A percentile compares a stretch with the other conserved stretches of the same genome.
Evolutionary conservation across 108 stramenopile genomes (phyloP).

Genomic region (Stephanodiscus minutulus): DNA sequence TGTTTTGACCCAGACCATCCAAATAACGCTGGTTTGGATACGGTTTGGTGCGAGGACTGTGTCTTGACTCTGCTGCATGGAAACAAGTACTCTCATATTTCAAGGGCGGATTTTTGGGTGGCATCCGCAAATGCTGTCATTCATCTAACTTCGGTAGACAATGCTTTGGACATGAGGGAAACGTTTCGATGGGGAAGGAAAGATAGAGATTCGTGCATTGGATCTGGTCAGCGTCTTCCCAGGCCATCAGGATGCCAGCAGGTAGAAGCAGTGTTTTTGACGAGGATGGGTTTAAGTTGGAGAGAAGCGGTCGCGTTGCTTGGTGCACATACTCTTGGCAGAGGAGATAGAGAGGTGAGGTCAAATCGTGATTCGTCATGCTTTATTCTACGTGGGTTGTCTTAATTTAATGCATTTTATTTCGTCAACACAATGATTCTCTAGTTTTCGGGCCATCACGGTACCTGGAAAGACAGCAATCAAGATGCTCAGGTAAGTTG

Average conservation of each 20-base stretch:
- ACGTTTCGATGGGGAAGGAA: conserved; percentile 30
- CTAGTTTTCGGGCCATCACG: conserved; percentile 27
- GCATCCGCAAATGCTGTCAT: conserved; percentile 27
- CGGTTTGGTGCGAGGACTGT: conserved; percentile 23
- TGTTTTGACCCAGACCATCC: conserved; percentile 19
- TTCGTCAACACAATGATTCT: not conserved
- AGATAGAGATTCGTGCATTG: conserved; percentile 13
- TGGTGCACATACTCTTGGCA: conserved; percentile 32
- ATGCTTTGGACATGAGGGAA: conserved; percentile 11
- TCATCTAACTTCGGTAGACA: conserved; percentile 10
- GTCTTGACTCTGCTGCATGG: conserved; percentile 13
- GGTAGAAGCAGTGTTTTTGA: conserved; percentile 22
- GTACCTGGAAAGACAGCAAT: conserved; percentile 14
- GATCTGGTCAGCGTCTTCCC: conserved; percentile 15
- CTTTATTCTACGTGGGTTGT: no score
- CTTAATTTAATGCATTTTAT: no score
- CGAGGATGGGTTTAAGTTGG: conserved; percentile 24
- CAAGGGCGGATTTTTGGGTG: conserved; percentile 38
- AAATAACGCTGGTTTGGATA: conserved; percentile 9
- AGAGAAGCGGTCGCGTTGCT: conserved; percentile 35
- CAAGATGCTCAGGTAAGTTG: not conserved
- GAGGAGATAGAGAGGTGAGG: conserved; percentile 1
- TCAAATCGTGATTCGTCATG: not conserved
- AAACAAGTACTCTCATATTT: conserved; percentile 15
- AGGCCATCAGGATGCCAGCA: conserved; percentile 16